Conservation (phyloP, 306 rosid species). For the Alnus glutinosa region DNA sequence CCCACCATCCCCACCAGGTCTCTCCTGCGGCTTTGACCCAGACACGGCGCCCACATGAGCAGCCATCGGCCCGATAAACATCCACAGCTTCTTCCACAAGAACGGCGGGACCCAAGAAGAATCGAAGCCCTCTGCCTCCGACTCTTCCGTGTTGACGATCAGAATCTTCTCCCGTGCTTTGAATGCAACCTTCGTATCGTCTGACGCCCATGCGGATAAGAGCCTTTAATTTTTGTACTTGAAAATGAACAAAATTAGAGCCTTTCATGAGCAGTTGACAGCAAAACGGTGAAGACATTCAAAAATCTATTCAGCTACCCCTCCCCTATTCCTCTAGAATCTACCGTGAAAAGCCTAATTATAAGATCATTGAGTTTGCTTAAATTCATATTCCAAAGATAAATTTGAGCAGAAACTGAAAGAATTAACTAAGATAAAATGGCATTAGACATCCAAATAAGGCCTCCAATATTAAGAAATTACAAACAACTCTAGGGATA, state of each 20-base stretch:
- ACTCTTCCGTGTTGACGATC: conserved; percentile 40
- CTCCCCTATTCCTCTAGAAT: no score
- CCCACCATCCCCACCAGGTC: no score
- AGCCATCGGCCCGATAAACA: conserved; percentile 60
- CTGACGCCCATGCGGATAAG: not conserved
- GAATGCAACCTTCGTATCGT: conserved; percentile 52
- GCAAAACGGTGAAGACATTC: no score
- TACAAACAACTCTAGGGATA: not conserved
- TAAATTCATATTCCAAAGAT: no score
- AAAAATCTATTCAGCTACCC: no score
- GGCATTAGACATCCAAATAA: not conserved
- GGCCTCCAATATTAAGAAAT: not conserved
- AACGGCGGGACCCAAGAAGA: conserved; percentile 46
- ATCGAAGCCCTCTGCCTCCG: conserved; percentile 28
- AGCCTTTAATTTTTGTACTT: no score
- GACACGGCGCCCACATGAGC: no score
- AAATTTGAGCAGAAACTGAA: not conserved
- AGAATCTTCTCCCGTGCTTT: conserved; percentile 74
- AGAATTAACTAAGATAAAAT: not conserved
- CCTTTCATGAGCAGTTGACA: no score
- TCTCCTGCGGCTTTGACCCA: no score
- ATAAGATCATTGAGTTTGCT: no score
- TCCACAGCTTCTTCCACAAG: conserved; percentile 87
- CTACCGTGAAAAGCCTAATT: no score
- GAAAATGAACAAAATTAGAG: no score